These are phyloP conservation scores for Luffa aegyptiaca DNA, from an alignment of 306 rosid genomes.

Conservation along the genomic window DNA sequence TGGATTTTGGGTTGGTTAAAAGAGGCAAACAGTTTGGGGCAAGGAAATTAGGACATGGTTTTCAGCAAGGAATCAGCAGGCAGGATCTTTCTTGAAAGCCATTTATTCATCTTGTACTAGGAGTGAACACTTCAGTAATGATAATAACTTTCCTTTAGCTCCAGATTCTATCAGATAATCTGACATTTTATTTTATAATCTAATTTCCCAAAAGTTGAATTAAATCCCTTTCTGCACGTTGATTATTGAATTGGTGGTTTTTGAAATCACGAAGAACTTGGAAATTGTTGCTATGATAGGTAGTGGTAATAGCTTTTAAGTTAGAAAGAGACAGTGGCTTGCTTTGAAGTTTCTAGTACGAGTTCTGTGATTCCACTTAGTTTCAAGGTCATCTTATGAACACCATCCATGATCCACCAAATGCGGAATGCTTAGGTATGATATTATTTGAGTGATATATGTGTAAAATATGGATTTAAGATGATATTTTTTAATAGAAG, in stretches of 20 bases:
- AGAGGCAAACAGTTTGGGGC: not conserved
- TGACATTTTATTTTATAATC: not conserved
- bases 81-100: not conserved
- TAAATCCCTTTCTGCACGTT: not conserved
- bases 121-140: not conserved
- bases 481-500: not conserved
- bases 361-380: not conserved
- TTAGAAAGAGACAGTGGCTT: not conserved
- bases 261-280: not conserved
- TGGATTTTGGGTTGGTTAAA: not conserved
- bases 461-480: not conserved
- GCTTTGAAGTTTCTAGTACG: not conserved
- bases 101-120: not conserved
- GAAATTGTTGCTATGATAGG: not conserved
- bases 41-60: not conserved
- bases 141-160: not conserved
- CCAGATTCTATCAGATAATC: not conserved
- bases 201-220: not conserved
- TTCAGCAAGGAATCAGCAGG: not conserved
- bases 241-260: not conserved
- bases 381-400: not conserved
- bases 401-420: not conserved
- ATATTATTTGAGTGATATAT: not conserved
- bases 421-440: not conserved
- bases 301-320: not conserved